phyloP scores from a whole-genome alignment of 1,139 yeast species.

The Scheffersomyces lignicola region DNA sequence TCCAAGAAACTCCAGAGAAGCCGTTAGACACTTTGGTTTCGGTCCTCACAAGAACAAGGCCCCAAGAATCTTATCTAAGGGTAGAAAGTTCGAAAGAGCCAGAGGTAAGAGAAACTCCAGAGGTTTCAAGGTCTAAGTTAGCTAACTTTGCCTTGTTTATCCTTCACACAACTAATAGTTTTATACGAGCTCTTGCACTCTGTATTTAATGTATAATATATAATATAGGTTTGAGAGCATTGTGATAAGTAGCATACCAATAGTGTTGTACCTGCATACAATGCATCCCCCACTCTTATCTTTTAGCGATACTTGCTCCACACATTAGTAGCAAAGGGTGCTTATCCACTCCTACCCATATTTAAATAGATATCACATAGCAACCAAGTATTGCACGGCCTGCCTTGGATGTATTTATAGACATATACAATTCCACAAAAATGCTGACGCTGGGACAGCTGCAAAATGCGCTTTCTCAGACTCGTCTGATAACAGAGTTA shows the following conservation, averaged over 20 bases:
- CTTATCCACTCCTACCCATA: no score
- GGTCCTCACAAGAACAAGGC: conserved; percentile 99
- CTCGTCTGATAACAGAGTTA: conserved; percentile 12
- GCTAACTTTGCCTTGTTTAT: conserved; percentile 13
- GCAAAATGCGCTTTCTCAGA: no score
- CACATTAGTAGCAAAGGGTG: no score
- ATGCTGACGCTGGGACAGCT: no score
- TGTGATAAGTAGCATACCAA: no score
- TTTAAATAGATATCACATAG: no score
- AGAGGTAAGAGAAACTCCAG: conserved; percentile 99
- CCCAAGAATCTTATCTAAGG: conserved; percentile 95
- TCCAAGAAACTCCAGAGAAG: conserved; percentile 98
- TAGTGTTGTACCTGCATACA: no score
- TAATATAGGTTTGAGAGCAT: conserved; percentile 2
- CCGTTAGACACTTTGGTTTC: conserved; percentile 99
- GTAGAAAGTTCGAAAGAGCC: conserved; percentile 99
- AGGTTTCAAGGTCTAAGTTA: conserved; percentile 98
- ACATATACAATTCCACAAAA: no score
- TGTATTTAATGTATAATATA: conserved; percentile 19
- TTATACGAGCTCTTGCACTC: conserved; percentile 14
- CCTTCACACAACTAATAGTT: conserved; percentile 9
- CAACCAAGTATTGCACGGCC: no score
- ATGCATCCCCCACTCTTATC: no score
- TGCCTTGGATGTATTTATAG: no score
- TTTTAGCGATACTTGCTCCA: no score